These are phyloP conservation scores for Apodospora peruviana DNA, from an alignment of 495 filamentous ascomycete genomes.

Conservation along the genomic window DNA sequence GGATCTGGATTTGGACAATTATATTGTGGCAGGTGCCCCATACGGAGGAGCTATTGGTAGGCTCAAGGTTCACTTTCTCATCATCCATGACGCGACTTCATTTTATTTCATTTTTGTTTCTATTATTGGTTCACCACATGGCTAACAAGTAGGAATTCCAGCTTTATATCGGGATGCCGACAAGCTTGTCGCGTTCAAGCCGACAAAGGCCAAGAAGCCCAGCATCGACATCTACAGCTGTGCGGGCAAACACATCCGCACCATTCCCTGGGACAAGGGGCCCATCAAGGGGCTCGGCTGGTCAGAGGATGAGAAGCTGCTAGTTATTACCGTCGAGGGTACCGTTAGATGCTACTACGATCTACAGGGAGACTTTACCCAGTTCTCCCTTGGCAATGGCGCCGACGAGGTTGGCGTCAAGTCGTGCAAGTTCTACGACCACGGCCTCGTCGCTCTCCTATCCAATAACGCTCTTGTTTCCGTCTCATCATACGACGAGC, in stretches of 20 bases:
- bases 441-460: constrained; percentile 88
- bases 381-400: constrained; percentile 90
- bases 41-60: constrained; percentile 90
- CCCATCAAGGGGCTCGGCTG: constrained; percentile 85
- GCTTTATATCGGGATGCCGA: constrained; percentile 85
- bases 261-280: constrained; percentile 80
- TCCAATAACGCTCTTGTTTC: constrained; percentile 82
- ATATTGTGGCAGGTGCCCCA: constrained; percentile 86
- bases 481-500: constrained; percentile 85
- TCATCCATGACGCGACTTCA: background rate
- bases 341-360: constrained; percentile 89
- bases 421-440: constrained; percentile 84
- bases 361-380: constrained; percentile 86
- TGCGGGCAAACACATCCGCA: constrained; percentile 73
- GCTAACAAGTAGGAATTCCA: constrained; percentile 22
- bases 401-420: constrained; percentile 82
- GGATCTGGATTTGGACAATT: constrained; percentile 91
- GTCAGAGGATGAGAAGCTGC: constrained; percentile 92
- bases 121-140: background rate
- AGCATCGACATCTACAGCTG: constrained; percentile 93
- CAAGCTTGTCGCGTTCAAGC: constrained; percentile 72
- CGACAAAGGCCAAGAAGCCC: constrained; percentile 65
- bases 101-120: background rate
- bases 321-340: constrained; percentile 85
- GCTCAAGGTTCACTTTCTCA: constrained; percentile 14